These are phyloP conservation scores for Penicillium diatomitis DNA, from an alignment of 495 filamentous ascomycete genomes.

Conservation along the genomic window DNA sequence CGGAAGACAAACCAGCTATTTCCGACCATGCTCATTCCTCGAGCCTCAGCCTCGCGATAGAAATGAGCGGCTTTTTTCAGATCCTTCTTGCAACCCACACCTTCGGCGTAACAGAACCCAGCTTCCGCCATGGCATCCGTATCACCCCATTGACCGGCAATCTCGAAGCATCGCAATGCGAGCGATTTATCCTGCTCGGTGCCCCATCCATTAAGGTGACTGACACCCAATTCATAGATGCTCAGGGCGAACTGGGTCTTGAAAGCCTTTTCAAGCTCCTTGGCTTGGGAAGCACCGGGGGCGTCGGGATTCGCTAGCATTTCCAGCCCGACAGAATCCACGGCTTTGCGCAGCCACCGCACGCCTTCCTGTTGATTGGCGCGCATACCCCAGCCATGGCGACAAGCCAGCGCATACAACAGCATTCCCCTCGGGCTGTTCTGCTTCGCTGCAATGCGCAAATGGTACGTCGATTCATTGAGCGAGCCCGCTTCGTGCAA, in stretches of 20 bases:
- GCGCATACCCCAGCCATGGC: conserved; percentile 98
- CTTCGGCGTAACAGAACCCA: conserved; percentile 80
- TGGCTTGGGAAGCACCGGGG: conserved; percentile 50
- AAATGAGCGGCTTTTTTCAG: conserved; percentile 87
- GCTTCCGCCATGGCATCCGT: conserved; percentile 83
- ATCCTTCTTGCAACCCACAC: conserved; percentile 86
- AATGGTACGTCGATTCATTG: conserved; percentile 89
- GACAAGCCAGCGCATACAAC: conserved; percentile 86
- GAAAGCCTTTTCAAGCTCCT: conserved; percentile 63
- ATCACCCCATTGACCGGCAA: conserved; percentile 95
- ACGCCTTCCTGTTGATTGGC: conserved; percentile 83
- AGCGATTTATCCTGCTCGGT: conserved; percentile 84
- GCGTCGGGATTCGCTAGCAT: conserved; percentile 68
- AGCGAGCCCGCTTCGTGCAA: conserved; percentile 77
- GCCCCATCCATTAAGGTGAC: conserved; percentile 96
- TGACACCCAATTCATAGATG: conserved; percentile 94
- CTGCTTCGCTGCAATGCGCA: conserved; percentile 78
- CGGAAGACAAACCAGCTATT: conserved; percentile 75
- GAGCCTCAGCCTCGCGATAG: conserved; percentile 81
- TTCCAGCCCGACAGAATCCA: conserved; percentile 73
- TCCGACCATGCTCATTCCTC: conserved; percentile 94
- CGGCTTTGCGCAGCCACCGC: conserved; percentile 81
- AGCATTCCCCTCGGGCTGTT: conserved; percentile 90
- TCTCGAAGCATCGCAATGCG: conserved; percentile 89
- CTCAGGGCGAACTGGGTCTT: conserved; percentile 89